Percentiles rank a stretch among this genome's conserved stretches.
phyloP scores from a whole-genome alignment of 2,329 filamentous ascomycete species.

The Cladophialophora psammophila region DNA sequence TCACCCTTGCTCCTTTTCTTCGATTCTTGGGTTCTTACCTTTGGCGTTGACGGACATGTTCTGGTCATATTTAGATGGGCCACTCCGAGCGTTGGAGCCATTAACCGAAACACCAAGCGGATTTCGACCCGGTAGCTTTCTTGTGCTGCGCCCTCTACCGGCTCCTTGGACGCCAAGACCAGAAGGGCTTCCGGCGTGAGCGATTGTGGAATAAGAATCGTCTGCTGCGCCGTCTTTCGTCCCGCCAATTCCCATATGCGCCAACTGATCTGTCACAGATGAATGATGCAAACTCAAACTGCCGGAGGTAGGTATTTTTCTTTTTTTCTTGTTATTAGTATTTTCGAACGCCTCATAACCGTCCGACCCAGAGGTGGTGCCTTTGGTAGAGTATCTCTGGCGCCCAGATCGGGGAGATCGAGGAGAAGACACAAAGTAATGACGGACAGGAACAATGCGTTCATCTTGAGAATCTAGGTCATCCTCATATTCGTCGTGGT shows the following conservation, averaged over 20 bases:
- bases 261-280: slow-evolving; percentile 68
- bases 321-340: slow-evolving; percentile 98
- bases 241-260: slow-evolving; percentile 66
- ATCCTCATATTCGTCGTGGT: slow-evolving; percentile 53
- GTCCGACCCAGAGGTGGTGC: slow-evolving; percentile 73
- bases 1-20: slow-evolving; percentile 4
- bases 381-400: slow-evolving; percentile 48
- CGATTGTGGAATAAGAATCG: slow-evolving; percentile 52
- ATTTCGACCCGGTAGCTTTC: slow-evolving; percentile 43
- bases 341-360: slow-evolving; percentile 98
- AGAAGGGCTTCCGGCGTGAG: slow-evolving; percentile 58
- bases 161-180: slow-evolving; percentile 76
- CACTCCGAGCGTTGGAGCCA: slow-evolving; percentile 40
- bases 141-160: slow-evolving; percentile 84
- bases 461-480: slow-evolving; percentile 61
- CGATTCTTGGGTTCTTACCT: slow-evolving; percentile 28
- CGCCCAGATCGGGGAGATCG: slow-evolving; percentile 47
- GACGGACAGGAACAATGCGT: slow-evolving; percentile 54
- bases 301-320: slow-evolving; percentile 92
- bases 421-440: slow-evolving; percentile 50
- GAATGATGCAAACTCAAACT: slow-evolving; percentile 68
- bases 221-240: slow-evolving; percentile 44
- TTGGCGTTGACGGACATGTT: slow-evolving; percentile 36
- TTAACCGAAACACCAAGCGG: slow-evolving; percentile 43
- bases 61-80: slow-evolving; percentile 40